Evolutionary conservation across 2,329 filamentous ascomycete genomes (phyloP).

Genomic region (Botrytis hyacinthi): DNA sequence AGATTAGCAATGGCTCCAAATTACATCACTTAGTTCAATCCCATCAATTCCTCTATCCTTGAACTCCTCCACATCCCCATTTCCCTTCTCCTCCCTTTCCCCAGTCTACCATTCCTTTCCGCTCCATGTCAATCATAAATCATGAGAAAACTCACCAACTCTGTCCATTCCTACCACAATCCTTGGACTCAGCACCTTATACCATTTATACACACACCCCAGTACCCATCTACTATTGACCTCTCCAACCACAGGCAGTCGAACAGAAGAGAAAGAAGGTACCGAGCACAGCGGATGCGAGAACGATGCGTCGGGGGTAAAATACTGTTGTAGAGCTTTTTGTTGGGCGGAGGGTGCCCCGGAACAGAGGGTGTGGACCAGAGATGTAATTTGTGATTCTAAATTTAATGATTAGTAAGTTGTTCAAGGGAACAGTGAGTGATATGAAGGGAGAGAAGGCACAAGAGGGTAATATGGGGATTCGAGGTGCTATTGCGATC

Average conservation of each 20-base stretch:
- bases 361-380: conserved; percentile 69
- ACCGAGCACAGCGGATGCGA: conserved; percentile 77
- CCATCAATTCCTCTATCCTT: background rate
- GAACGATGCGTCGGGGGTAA: conserved; percentile 69
- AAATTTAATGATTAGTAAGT: background rate
- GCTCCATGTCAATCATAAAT: background rate
- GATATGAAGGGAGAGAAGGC: background rate
- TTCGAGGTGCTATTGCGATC: background rate
- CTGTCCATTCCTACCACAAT: conserved; percentile 67
- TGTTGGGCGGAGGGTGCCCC: conserved; percentile 65
- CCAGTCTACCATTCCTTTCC: background rate
- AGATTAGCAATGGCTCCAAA: background rate
- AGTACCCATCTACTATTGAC: conserved; percentile 66
- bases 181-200: conserved; percentile 75
- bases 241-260: conserved; percentile 43
- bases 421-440: background rate
- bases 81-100: too few relatives aligned
- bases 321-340: conserved; percentile 67
- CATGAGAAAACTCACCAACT: conserved; percentile 42
- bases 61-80: too few relatives aligned
- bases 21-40: background rate
- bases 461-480: too few relatives aligned
- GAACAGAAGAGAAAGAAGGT: conserved; percentile 48
- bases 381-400: conserved; percentile 58
- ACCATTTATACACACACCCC: conserved; percentile 73